Conservation (phyloP, 192 early-diverging fungal genomes). For the Coemansia erecta region DNA sequence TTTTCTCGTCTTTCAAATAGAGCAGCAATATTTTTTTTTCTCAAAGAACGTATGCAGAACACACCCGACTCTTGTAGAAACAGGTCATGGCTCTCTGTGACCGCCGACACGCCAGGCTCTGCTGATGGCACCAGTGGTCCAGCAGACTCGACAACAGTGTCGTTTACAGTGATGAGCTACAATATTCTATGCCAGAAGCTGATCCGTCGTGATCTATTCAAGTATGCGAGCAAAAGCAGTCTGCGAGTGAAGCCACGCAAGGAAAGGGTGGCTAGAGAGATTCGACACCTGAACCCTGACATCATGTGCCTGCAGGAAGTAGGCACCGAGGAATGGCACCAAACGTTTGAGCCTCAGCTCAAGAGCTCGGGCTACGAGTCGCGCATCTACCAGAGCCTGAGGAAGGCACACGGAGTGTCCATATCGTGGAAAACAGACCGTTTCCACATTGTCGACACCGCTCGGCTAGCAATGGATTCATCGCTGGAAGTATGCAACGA, state of each 20-base stretch:
- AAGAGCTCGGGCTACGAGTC: conserved; percentile 30
- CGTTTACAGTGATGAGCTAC: conserved; percentile 60
- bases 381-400: conserved; percentile 30
- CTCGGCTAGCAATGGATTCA: conserved; percentile 23
- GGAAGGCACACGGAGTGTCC: conserved; percentile 36
- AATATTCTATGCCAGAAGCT: conserved; percentile 60
- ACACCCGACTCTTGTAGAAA: conserved; percentile 25
- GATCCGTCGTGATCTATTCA: conserved; percentile 55
- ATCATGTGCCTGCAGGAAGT: conserved; percentile 64
- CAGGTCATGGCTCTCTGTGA: conserved; percentile 32
- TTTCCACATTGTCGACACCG: conserved; percentile 30
- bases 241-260: conserved; percentile 57
- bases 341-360: conserved; percentile 19
- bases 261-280: conserved; percentile 49
- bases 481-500: conserved; percentile 33
- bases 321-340: conserved; percentile 40
- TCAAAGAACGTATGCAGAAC: neutral
- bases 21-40: neutral
- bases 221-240: conserved; percentile 54
- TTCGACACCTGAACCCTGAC: conserved; percentile 48
- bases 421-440: conserved; percentile 40
- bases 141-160: neutral
- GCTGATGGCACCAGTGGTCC: neutral
- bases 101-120: neutral
- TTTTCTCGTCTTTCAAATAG: neutral